phyloP scores from a whole-genome alignment of 106 monocot genomes.

The Cymbidium sinense region DNA sequence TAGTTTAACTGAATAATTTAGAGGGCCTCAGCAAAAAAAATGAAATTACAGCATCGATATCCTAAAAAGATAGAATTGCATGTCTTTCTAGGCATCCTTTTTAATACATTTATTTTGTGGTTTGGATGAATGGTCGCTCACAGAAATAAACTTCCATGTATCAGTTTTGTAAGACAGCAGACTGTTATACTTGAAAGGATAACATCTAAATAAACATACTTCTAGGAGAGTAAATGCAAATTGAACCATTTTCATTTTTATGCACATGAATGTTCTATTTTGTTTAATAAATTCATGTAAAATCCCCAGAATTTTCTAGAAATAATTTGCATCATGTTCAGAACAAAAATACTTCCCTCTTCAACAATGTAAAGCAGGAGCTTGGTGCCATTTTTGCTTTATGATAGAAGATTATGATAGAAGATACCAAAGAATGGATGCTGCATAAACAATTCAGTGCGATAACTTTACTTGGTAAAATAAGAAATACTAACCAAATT shows the following conservation, averaged over 20 bases:
- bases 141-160: background rate
- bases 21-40: background rate
- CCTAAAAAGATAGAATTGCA: background rate
- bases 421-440: background rate
- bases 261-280: background rate
- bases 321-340: background rate
- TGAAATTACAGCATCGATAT: background rate
- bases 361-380: background rate
- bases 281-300: background rate
- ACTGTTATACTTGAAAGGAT: background rate
- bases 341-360: background rate
- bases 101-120: background rate
- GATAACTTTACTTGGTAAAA: background rate
- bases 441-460: background rate
- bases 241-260: background rate
- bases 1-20: background rate
- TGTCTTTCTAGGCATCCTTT: background rate
- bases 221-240: background rate
- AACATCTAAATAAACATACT: background rate
- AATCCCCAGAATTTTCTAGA: background rate
- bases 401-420: too few species aligned
- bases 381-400: background rate
- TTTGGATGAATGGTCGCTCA: background rate
- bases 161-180: background rate
- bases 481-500: background rate